A percentile compares a stretch with the other conserved stretches of the same genome.
These are phyloP conservation scores for Saccharomycopsis crataegensis DNA, from an alignment of 1,139 yeast genomes.

Conservation along the genomic window DNA sequence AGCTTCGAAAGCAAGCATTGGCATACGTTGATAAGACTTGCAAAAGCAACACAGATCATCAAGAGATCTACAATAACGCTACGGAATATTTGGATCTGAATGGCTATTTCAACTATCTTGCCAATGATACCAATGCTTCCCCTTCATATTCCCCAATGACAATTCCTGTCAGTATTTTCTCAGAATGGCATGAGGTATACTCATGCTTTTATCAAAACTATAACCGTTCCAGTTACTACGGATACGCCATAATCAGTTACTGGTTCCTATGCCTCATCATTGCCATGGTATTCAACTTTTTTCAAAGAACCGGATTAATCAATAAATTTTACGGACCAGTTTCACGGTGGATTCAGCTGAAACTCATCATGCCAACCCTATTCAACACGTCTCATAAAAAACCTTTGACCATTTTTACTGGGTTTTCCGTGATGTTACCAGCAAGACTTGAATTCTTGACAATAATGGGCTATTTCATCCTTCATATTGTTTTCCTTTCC, in stretches of 20 bases:
- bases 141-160: conserved; percentile 23
- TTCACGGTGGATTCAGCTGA: conserved; percentile 1
- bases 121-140: conserved; percentile 22
- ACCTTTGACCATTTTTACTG: conserved; percentile 7
- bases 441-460: conserved; percentile 54
- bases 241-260: conserved; percentile 36
- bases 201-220: conserved; percentile 28
- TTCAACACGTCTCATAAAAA: neutral
- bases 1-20: neutral
- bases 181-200: conserved; percentile 21
- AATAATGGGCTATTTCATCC: conserved; percentile 38
- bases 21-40: neutral
- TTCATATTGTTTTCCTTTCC: conserved; percentile 37
- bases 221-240: conserved; percentile 34
- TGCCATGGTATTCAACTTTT: conserved; percentile 36
- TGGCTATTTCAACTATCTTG: conserved; percentile 20
- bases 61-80: conserved; percentile 32
- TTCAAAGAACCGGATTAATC: conserved; percentile 17
- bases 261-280: conserved; percentile 37
- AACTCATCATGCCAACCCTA: conserved; percentile 6
- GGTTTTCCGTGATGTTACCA: conserved; percentile 36
- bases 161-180: conserved; percentile 22
- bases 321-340: neutral
- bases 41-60: conserved; percentile 26
- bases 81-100: conserved; percentile 26